Percentiles rank a stretch among this genome's conserved stretches.
phyloP scores from a whole-genome alignment of 2,329 filamentous ascomycete genomes.

The Beauveria australis region DNA sequence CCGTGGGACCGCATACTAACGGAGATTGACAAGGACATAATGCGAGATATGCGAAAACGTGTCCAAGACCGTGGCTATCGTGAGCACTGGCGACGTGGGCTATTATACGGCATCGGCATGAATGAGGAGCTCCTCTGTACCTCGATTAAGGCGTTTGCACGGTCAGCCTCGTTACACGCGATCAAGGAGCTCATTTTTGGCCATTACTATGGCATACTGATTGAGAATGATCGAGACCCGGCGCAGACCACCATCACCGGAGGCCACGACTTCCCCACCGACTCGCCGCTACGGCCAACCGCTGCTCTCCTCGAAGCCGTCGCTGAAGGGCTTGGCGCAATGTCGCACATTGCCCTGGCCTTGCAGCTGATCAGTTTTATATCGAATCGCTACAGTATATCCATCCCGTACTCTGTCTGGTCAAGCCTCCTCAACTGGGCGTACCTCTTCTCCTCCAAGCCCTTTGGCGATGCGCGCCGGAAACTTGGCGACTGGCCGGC shows the following conservation, averaged over 20 bases:
- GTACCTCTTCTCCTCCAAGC: conserved; percentile 43
- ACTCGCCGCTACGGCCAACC: conserved; percentile 52
- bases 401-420: conserved; percentile 54
- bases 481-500: conserved; percentile 20
- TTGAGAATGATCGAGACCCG: conserved; percentile 15
- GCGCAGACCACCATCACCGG: conserved; percentile 20
- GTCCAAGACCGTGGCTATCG: conserved; percentile 18
- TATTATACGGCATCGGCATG: conserved; percentile 20
- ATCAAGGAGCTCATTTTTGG: conserved; percentile 27
- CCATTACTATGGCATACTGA: conserved; percentile 23
- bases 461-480: conserved; percentile 28
- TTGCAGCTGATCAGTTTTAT: conserved; percentile 54
- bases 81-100: conserved; percentile 21
- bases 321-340: conserved; percentile 61
- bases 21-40: conserved; percentile 18
- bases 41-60: conserved; percentile 20
- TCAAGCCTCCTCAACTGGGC: conserved; percentile 59
- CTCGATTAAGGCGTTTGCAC: conserved; percentile 33
- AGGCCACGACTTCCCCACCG: conserved; percentile 31
- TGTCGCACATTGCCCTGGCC: conserved; percentile 52
- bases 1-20: conserved; percentile 24
- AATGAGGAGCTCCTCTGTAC: conserved; percentile 33
- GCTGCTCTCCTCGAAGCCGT: conserved; percentile 52
- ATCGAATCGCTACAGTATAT: conserved; percentile 49
- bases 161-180: conserved; percentile 26